These are phyloP conservation scores for Mortierella alpina DNA, from an alignment of 192 early-diverging fungal genomes.

Conservation along the genomic window DNA sequence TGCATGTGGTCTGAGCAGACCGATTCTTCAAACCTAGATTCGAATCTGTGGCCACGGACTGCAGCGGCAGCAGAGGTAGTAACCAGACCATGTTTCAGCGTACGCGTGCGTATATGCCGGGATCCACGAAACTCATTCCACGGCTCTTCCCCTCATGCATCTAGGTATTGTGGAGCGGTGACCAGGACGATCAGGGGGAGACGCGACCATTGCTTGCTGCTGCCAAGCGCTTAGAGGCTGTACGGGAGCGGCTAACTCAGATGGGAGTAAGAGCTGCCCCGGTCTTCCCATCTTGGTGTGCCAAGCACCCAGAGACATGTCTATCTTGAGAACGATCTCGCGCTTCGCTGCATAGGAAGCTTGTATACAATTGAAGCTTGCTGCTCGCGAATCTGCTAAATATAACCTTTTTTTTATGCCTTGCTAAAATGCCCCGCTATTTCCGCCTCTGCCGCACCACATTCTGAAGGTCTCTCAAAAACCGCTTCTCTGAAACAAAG, in stretches of 20 bases:
- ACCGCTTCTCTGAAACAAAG: slow-evolving; percentile 29
- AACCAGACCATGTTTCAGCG: neutral
- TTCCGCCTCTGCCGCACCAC: slow-evolving; percentile 24
- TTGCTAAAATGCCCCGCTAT: neutral
- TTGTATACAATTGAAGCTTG: neutral
- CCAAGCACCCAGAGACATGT: slow-evolving; percentile 36
- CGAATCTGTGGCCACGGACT: slow-evolving; percentile 77
- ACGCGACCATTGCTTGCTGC: slow-evolving; percentile 69
- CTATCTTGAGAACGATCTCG: neutral
- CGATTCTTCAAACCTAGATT: slow-evolving; percentile 70
- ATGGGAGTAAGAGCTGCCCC: slow-evolving; percentile 77
- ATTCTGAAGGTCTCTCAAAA: slow-evolving; percentile 31
- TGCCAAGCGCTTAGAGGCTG: slow-evolving; percentile 71
- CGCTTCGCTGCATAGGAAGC: neutral
- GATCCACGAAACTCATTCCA: neutral
- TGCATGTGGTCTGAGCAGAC: slow-evolving; percentile 81
- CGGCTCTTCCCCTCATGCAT: neutral
- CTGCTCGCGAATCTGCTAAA: neutral
- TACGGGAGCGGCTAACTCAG: slow-evolving; percentile 74
- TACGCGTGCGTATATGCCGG: neutral
- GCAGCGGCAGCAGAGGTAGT: slow-evolving; percentile 75
- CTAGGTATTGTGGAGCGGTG: slow-evolving; percentile 70
- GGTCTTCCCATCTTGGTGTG: slow-evolving; percentile 80
- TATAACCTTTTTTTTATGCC: neutral
- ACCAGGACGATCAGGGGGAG: slow-evolving; percentile 58